Percentiles rank a stretch among this genome's conserved stretches.
phyloP scores from a whole-genome alignment of 768 basidiomycete species.

The Pulveroboletus ravenelii region DNA sequence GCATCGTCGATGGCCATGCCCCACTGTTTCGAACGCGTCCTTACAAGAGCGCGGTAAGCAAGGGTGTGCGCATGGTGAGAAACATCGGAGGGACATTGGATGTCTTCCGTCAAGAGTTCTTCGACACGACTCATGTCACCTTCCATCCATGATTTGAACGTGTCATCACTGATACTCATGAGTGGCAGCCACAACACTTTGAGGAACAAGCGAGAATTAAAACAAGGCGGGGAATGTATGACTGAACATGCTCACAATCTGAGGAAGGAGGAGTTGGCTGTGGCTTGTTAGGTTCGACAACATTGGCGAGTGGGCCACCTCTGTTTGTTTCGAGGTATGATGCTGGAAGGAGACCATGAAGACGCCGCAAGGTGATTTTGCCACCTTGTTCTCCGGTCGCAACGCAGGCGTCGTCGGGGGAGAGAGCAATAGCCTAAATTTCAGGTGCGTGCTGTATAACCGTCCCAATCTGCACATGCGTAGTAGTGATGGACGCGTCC shows the following conservation, averaged over 20 bases:
- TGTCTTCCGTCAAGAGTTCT: background rate
- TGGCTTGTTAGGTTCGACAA: no score
- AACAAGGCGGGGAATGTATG: fast-evolving
- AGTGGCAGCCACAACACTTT: background rate
- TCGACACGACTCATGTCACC: background rate
- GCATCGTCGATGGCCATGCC: conserved; percentile 4
- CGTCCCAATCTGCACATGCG: background rate
- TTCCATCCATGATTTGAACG: background rate
- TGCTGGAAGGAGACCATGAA: background rate
- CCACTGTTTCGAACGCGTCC: background rate
- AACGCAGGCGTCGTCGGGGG: background rate
- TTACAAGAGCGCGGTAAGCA: no score
- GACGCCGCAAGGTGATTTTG: background rate
- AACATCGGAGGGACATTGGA: background rate
- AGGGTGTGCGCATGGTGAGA: background rate
- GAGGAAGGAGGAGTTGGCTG: background rate
- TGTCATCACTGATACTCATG: background rate
- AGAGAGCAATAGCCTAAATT: background rate
- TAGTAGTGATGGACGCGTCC: no score
- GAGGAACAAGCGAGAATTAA: background rate
- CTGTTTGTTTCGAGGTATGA: no score
- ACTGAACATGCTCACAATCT: background rate
- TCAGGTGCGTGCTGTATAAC: background rate
- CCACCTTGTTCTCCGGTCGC: no score
- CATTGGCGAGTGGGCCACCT: no score